These are phyloP conservation scores for Venturia effusa DNA, from an alignment of 2,329 filamentous ascomycete genomes.

Conservation along the genomic window DNA sequence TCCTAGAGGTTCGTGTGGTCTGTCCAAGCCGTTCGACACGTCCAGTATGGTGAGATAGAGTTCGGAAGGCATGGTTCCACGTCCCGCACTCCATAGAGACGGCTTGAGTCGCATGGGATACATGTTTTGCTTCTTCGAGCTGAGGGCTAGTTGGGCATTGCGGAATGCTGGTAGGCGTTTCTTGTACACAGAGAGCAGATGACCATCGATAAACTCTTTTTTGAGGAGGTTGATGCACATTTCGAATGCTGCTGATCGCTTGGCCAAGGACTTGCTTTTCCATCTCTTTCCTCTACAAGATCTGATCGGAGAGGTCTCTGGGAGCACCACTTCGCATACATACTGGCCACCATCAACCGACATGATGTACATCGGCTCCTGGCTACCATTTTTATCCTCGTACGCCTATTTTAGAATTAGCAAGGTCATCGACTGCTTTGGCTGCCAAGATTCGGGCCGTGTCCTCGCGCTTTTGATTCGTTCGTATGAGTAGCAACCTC, in stretches of 20 bases:
- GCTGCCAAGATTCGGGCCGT: too few relatives aligned
- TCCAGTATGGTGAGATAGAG: conserved; percentile 54
- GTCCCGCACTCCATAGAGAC: conserved; percentile 50
- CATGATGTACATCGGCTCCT: conserved; percentile 33
- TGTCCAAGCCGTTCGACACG: conserved; percentile 49
- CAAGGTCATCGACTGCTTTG: neutral
- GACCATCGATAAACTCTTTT: conserved; percentile 56
- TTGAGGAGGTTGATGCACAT: conserved; percentile 61
- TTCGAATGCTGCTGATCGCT: conserved; percentile 81
- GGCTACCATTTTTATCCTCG: conserved; percentile 1
- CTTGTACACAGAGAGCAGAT: conserved; percentile 62
- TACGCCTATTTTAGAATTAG: neutral
- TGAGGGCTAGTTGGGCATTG: conserved; percentile 79
- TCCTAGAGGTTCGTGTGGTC: conserved; percentile 52
- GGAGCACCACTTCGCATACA: conserved; percentile 68
- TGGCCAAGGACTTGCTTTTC: conserved; percentile 64
- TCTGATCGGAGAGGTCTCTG: conserved; percentile 60
- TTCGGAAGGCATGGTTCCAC: conserved; percentile 34
- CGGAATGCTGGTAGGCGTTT: conserved; percentile 68
- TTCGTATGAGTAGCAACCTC: too few relatives aligned
- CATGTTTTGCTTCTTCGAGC: conserved; percentile 58
- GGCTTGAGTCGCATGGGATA: conserved; percentile 79
- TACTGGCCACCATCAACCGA: conserved; percentile 47
- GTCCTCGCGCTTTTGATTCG: too few relatives aligned
- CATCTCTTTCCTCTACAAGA: conserved; percentile 53